phyloP scores from a whole-genome alignment of 108 stramenopile species.

The Craspedostauros australis region DNA sequence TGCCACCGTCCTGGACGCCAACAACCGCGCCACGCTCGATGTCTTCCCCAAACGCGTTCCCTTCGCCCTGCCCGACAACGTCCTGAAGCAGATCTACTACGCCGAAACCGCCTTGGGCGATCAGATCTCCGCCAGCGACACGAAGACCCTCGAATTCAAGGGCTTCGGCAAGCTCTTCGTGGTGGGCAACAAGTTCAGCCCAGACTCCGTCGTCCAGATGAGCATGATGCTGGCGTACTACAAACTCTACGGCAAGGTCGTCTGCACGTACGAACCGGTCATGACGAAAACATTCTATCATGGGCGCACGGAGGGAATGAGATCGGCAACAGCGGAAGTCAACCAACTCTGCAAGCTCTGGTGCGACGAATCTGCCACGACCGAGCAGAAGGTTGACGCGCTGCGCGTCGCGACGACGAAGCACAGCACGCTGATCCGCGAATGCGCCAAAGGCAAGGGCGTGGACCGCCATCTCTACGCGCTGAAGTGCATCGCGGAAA shows the following conservation, averaged over 20 bases:
- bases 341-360: slow-evolving; percentile 52
- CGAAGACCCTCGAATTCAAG: slow-evolving; percentile 64
- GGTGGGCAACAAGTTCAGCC: slow-evolving; percentile 64
- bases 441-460: slow-evolving; percentile 63
- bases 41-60: slow-evolving; percentile 66
- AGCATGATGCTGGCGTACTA: slow-evolving; percentile 80
- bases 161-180: slow-evolving; percentile 74
- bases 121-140: slow-evolving; percentile 68
- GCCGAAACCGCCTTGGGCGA: slow-evolving; percentile 78
- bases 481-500: slow-evolving; percentile 75
- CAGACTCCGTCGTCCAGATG: slow-evolving; percentile 83
- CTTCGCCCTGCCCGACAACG: slow-evolving; percentile 55
- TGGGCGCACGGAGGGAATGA: slow-evolving; percentile 84
- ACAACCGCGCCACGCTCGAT: slow-evolving; percentile 32
- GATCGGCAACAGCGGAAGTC: slow-evolving; percentile 63
- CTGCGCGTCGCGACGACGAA: slow-evolving; percentile 48
- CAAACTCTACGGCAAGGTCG: slow-evolving; percentile 68
- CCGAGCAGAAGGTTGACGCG: slow-evolving; percentile 50
- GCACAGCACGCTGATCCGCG: slow-evolving; percentile 61
- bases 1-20: slow-evolving; percentile 12
- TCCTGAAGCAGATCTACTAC: slow-evolving; percentile 60
- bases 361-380: slow-evolving; percentile 20
- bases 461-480: slow-evolving; percentile 80
- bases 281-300: slow-evolving; percentile 79
- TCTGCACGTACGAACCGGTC: slow-evolving; percentile 79